Evolutionary conservation across 2,329 filamentous ascomycete species (phyloP).

Genomic region (Cryphonectria carpinicola): DNA sequence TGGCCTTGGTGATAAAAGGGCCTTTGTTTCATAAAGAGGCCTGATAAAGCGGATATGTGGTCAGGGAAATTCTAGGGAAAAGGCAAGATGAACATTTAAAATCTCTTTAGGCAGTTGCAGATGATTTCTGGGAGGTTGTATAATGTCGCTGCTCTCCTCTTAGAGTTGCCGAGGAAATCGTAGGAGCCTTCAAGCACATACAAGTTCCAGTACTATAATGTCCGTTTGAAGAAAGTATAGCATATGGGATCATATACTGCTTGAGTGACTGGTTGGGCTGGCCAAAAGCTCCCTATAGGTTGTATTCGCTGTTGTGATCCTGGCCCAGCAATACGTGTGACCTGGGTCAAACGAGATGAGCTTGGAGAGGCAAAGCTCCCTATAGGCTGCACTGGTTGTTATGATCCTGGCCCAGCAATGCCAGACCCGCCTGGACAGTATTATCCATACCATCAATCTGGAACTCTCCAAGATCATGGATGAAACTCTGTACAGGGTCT

Average conservation of each 20-base stretch:
- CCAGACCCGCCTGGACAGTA: not conserved
- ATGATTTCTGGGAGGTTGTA: no score
- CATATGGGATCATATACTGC: slow-evolving; percentile 6
- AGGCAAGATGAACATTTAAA: not conserved
- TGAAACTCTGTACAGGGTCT: not conserved
- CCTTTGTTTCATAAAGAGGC: not conserved
- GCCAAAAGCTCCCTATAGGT: slow-evolving; percentile 11
- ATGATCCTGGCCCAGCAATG: not conserved
- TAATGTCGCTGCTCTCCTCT: not conserved
- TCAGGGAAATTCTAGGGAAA: not conserved
- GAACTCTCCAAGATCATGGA: not conserved
- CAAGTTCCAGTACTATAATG: not conserved
- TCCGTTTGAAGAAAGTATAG: not conserved
- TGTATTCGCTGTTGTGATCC: not conserved
- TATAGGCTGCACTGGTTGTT: not conserved
- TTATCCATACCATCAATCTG: not conserved
- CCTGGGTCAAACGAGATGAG: no score
- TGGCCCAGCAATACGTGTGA: not conserved
- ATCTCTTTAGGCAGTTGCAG: not conserved
- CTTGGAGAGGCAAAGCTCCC: no score
- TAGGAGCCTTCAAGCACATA: not conserved
- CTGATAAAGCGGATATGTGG: no score
- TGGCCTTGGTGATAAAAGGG: not conserved
- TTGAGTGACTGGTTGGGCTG: not conserved
- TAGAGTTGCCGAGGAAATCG: not conserved